Conservation (phyloP, 306 rosid species). For the Lathyrus aphaca region DNA sequence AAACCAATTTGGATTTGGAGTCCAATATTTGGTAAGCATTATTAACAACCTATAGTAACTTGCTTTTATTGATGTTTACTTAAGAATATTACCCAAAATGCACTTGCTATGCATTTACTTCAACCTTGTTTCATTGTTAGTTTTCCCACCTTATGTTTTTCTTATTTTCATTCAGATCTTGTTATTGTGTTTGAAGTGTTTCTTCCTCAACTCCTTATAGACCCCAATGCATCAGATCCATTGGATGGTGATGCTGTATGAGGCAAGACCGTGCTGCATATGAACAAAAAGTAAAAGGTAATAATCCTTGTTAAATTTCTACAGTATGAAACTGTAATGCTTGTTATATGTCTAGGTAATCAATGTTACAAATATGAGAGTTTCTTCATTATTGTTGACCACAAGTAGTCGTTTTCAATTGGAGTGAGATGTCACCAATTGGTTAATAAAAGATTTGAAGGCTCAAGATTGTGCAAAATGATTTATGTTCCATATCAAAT, state of each 20-base stretch:
- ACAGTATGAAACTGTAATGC: slow-evolving; percentile 19
- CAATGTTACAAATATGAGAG: background rate
- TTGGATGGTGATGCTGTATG: slow-evolving; percentile 85
- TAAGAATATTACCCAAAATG: background rate
- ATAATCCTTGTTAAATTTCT: slow-evolving; percentile 28
- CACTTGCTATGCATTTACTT: slow-evolving; percentile 12
- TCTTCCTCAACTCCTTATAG: slow-evolving; percentile 91
- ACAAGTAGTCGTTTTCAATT: no score
- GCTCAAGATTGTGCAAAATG: slow-evolving; percentile 18
- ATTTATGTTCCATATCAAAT: slow-evolving; percentile 8
- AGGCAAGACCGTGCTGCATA: slow-evolving; percentile 71
- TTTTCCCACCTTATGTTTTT: slow-evolving; percentile 22
- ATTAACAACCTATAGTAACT: slow-evolving; percentile 10
- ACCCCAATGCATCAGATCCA: slow-evolving; percentile 90
- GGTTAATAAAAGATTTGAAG: background rate
- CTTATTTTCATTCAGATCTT: slow-evolving; percentile 61
- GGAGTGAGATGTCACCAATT: no score
- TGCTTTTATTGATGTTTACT: background rate
- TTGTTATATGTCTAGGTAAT: background rate
- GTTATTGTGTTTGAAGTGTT: slow-evolving; percentile 85
- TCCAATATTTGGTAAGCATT: slow-evolving; percentile 82
- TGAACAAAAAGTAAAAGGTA: slow-evolving; percentile 86
- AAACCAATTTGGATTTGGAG: slow-evolving; percentile 94
- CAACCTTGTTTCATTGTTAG: slow-evolving; percentile 15
- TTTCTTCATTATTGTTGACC: slow-evolving; percentile 7